Evolutionary conservation across 1,284 basidiomycete genomes (phyloP), one percentile per base, ranked within the genome.

Genomic region (Malassezia furfur): DNA sequence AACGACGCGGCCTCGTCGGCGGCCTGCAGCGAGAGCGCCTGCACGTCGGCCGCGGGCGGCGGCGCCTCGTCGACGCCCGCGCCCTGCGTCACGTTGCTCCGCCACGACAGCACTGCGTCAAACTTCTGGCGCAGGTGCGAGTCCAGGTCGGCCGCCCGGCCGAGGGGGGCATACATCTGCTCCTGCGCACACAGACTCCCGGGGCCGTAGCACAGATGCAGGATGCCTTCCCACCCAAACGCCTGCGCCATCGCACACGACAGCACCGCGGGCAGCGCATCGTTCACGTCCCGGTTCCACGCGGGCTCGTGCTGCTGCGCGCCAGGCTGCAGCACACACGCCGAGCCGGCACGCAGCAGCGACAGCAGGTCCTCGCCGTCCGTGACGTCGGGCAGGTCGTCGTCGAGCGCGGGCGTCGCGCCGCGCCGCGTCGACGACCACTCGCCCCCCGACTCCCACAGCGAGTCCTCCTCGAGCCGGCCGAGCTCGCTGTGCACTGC

Each of bases 181-280:
- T 58, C 61, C 0, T 41, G 39, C 2, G 56, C 61, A 32, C 59
- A 58, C 22, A 52, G 52, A 50, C 67, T 70, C 30, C 63, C 66
- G 19, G 50, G 48, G 14, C 70, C 70, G 37, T 73, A 73, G 56
- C 70, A 73, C 17, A 73, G 60, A 17, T 67, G 61, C 64, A 72
- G 63, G 54, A 72, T 63, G 14, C 69, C 70, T 32, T 70, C 65
- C 70, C 70, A 73, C 9, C 70, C 70, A n/a, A 73, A 52, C 2
- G 67, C 64, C 25, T 62, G 43, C 2, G 63, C 66, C 6, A 72
- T 48, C 0, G 70, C 69, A 17, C 54, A 62, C 9, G 62, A 37
- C n/a, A 73, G 17, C 12, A 61, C 63, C 41, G 68, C 44, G 0
- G 67, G 61, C 14, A 70, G 51, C 15, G 70, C 67, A 36, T 73